Percentiles rank a stretch among this genome's conserved stretches.
These are phyloP conservation scores for Debaryomycetaceae sp. DNA, from an alignment of 1,139 yeast genomes.

Conservation along the genomic window DNA sequence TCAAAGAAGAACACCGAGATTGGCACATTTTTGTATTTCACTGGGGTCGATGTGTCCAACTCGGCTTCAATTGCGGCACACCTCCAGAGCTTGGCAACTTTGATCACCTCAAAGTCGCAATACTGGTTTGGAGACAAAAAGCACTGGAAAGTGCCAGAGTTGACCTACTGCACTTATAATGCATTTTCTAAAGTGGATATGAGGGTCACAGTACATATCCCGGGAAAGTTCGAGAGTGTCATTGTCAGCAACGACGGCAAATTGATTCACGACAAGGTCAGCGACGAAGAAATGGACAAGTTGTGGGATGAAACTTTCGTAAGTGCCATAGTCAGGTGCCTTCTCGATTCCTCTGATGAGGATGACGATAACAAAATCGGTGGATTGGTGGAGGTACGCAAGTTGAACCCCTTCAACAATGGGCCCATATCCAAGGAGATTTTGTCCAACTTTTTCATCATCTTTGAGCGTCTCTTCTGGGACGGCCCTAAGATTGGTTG, in stretches of 20 bases:
- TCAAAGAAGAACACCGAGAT: conserved; percentile 38
- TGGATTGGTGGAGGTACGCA: conserved; percentile 48
- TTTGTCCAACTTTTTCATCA: conserved; percentile 52
- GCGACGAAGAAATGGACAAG: conserved; percentile 31
- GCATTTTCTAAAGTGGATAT: conserved; percentile 67
- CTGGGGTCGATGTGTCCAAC: conserved; percentile 55
- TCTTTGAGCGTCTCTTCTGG: conserved; percentile 60
- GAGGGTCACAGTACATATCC: conserved; percentile 65
- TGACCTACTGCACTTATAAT: conserved; percentile 43
- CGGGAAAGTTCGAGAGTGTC: conserved; percentile 50
- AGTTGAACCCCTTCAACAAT: conserved; percentile 54
- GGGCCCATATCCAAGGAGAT: conserved; percentile 35
- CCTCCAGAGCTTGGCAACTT: conserved; percentile 69
- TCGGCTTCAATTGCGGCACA: conserved; percentile 67
- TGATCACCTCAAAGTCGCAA: conserved; percentile 54
- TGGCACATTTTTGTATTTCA: conserved; percentile 53
- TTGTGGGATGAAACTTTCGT: conserved; percentile 70
- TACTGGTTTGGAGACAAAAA: conserved; percentile 64
- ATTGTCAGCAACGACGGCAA: conserved; percentile 48
- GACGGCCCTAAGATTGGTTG: conserved; percentile 66
- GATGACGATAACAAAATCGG: conserved; percentile 49
- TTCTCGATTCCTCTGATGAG: conserved; percentile 69
- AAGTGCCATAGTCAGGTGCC: conserved; percentile 59
- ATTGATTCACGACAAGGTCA: conserved; percentile 33
- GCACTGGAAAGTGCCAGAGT: conserved; percentile 72